phyloP scores from a whole-genome alignment of 192 early-diverging fungal genomes.

The Entophlyctis luteolus region DNA sequence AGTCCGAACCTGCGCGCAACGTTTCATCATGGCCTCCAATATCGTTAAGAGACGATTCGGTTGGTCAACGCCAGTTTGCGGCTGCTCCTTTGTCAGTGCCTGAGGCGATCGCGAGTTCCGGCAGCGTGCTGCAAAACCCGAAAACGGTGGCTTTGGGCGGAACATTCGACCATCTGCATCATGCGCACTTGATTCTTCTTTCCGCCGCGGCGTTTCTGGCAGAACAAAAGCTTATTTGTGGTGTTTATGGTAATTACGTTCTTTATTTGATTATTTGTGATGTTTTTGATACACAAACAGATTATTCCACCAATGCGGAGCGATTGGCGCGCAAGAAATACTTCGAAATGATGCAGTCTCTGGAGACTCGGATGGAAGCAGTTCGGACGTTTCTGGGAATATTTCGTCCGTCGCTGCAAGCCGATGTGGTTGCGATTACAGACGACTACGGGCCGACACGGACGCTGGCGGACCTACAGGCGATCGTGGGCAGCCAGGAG shows the following conservation, averaged over 20 bases:
- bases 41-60: too few relatives aligned
- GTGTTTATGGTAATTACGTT: conserved; percentile 63
- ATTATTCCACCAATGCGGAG: conserved; percentile 28
- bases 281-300: not conserved
- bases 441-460: conserved; percentile 87
- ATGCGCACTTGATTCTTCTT: conserved; percentile 91
- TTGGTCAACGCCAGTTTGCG: too few relatives aligned
- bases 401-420: conserved; percentile 46
- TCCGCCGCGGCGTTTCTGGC: conserved; percentile 73
- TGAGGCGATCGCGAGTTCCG: too few relatives aligned
- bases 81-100: too few relatives aligned
- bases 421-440: conserved; percentile 63
- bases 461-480: conserved; percentile 66
- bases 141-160: conserved; percentile 75
- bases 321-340: conserved; percentile 72
- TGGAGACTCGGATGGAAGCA: conserved; percentile 53
- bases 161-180: conserved; percentile 96
- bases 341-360: conserved; percentile 63
- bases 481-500: conserved; percentile 80
- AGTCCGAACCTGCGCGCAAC: too few relatives aligned
- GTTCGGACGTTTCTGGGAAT: conserved; percentile 59
- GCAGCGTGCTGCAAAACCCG: conserved; percentile 31
- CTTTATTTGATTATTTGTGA: not conserved
- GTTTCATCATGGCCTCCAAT: too few relatives aligned
- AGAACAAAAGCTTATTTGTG: conserved; percentile 58